Evolutionary conservation across 495 filamentous ascomycete genomes (phyloP).

Genomic region (Neohortaea acidophila): DNA sequence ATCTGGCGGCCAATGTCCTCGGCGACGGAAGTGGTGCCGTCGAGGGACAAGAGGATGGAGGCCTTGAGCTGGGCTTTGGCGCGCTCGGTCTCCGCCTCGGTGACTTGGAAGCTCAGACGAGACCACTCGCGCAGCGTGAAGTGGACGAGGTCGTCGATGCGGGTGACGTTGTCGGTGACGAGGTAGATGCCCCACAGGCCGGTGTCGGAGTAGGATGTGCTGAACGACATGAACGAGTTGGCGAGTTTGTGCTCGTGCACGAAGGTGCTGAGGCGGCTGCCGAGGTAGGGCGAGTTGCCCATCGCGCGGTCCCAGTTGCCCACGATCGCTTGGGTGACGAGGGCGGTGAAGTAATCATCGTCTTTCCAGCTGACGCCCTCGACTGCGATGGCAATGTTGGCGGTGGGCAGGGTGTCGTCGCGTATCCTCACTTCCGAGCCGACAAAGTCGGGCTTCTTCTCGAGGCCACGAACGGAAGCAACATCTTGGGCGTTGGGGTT

Average conservation of each 20-base stretch:
- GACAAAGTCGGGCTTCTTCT: slow-evolving; percentile 89
- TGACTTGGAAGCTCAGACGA: slow-evolving; percentile 72
- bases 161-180: slow-evolving; percentile 72
- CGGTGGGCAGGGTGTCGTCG: slow-evolving; percentile 88
- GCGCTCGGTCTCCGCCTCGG: slow-evolving; percentile 82
- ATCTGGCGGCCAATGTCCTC: slow-evolving; percentile 98
- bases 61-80: slow-evolving; percentile 99
- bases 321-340: slow-evolving; percentile 96
- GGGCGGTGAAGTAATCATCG: slow-evolving; percentile 93
- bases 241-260: slow-evolving; percentile 86
- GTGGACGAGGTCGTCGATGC: slow-evolving; percentile 88
- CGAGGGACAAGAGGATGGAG: slow-evolving; percentile 86
- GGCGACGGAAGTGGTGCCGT: slow-evolving; percentile 90
- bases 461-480: slow-evolving; percentile 41
- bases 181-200: slow-evolving; percentile 99
- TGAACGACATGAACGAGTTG: slow-evolving; percentile 99
- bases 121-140: slow-evolving; percentile 98
- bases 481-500: slow-evolving; percentile 55
- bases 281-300: slow-evolving; percentile 89
- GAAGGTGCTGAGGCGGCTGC: slow-evolving; percentile 90
- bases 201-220: slow-evolving; percentile 97
- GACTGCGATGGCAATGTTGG: slow-evolving; percentile 96
- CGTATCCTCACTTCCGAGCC: slow-evolving; percentile 89
- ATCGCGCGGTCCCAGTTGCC: slow-evolving; percentile 99
- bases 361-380: slow-evolving; percentile 99